Percentiles rank a stretch among this genome's conserved stretches.
phyloP scores from a whole-genome alignment of 2,329 filamentous ascomycete species.

The Sporothrix pallida region DNA sequence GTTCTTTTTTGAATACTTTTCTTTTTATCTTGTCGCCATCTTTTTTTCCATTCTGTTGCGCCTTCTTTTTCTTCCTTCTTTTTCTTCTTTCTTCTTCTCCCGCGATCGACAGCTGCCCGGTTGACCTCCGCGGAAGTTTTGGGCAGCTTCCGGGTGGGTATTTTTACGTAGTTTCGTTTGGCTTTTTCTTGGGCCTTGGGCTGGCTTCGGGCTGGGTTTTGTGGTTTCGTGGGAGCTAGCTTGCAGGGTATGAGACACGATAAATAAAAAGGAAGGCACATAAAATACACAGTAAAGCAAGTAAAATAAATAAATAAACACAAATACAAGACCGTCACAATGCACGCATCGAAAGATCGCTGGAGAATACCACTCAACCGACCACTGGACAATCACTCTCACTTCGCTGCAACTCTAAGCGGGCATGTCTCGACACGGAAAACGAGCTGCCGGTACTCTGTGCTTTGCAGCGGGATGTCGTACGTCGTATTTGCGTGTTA shows the following conservation, averaged over 20 bases:
- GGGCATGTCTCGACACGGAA: background rate
- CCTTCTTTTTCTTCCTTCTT: background rate
- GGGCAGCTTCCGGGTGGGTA: conserved; percentile 1
- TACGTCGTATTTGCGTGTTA: no score
- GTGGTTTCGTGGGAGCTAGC: background rate
- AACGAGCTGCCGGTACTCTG: conserved; percentile 2
- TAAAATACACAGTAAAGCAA: background rate
- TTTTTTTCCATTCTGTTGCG: no score
- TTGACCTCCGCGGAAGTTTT: background rate
- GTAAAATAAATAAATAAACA: background rate
- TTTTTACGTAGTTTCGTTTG: background rate
- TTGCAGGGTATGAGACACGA: background rate
- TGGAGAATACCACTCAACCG: background rate
- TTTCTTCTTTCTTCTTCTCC: background rate
- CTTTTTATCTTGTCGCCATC: background rate
- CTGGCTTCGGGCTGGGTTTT: background rate
- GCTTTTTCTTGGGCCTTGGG: background rate
- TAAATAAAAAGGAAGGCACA: background rate
- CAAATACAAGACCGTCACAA: background rate
- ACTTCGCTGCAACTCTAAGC: background rate
- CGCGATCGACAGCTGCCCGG: background rate
- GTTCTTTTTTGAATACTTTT: background rate
- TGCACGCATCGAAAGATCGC: no score
- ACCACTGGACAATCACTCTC: background rate
- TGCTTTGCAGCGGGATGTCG: background rate